Base-by-base conservation (phyloP, 768 basidiomycete genomes). In the Mycena maculata region DNA sequence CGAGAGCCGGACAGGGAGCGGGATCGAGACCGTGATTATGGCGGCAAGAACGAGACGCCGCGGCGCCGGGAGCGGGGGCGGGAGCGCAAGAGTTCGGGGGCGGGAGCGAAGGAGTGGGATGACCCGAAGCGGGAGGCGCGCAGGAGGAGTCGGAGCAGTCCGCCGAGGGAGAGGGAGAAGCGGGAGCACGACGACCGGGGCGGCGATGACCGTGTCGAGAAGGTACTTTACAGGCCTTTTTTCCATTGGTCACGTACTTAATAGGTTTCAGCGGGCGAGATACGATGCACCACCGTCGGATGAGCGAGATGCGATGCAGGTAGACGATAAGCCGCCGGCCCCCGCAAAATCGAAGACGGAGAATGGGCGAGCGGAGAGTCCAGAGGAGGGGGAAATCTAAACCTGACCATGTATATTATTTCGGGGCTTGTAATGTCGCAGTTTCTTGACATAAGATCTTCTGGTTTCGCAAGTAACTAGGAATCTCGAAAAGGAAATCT, bases 321-420 rank as follows among this genome's bases (percentile, higher is more conserved):
- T 80, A 23, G 85, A 81, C 68, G 83, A 83, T 47, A 84, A 80
- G 66, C 71, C 74, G 45, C 78, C 73, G 28, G 79, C 80, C 15
- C 72, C 79, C 41, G 75, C 75, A 62, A 60, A 63, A 27, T 15
- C 56, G 8, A 64, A 42, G 62, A 6, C 54, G 31, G 61, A 60
- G 23, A 70, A 67, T 11, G 79, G 79, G 16, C 84, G 92, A 52
- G 92, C 83, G 41, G 93, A 94, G 75, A 93, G 90, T 47, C 94
- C 93, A 3, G 94, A 95, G 80, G 93, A 95, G 76, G 93, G 93
- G 27, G 93, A 95, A 76, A 95, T 95, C 72, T 94, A 72, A 85
- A 68, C 16, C 56, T 25, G 1, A 60, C 28, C 44, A 48, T 54
- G 50, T 54, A 41, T 31, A 60, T 47, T 49, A 41, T 48, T 10